Percentiles rank a stretch among this genome's conserved stretches.
Conservation (phyloP, 2,329 filamentous ascomycete genomes). For the Epichloe gansuensis region DNA sequence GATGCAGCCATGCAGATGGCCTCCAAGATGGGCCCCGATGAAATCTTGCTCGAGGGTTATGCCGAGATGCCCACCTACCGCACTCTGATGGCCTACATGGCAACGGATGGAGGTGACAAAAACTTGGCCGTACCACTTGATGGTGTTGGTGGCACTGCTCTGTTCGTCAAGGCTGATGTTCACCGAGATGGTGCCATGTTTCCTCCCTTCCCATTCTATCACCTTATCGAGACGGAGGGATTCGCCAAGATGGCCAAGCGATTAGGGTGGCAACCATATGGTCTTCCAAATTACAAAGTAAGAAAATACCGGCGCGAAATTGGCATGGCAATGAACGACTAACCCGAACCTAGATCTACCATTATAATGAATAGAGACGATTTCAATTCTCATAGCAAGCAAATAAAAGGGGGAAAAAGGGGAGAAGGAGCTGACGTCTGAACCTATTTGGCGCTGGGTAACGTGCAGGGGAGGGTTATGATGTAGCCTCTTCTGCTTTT, state of each 20-base stretch:
- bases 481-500: background rate
- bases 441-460: background rate
- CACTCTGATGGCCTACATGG: slow-evolving; percentile 79
- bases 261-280: slow-evolving; percentile 72
- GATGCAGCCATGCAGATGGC: slow-evolving; percentile 64
- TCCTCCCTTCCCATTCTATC: slow-evolving; percentile 89
- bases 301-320: slow-evolving; percentile 20
- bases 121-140: slow-evolving; percentile 64
- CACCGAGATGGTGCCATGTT: slow-evolving; percentile 98
- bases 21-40: slow-evolving; percentile 73
- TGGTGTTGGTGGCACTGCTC: slow-evolving; percentile 83
- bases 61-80: slow-evolving; percentile 86
- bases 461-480: background rate
- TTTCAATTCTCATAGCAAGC: background rate
- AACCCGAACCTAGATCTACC: slow-evolving; percentile 53
- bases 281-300: slow-evolving; percentile 96
- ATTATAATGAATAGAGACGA: slow-evolving; percentile 68
- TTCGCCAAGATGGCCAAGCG: slow-evolving; percentile 95
- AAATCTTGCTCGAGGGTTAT: slow-evolving; percentile 90
- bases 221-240: slow-evolving; percentile 94
- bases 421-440: background rate
- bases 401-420: background rate
- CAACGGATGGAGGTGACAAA: slow-evolving; percentile 41
- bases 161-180: slow-evolving; percentile 92
- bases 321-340: background rate